Percentiles rank a stretch among this genome's conserved stretches.
Evolutionary conservation across 306 rosid species (phyloP).

Genomic region (Notholithocarpus densiflorus): DNA sequence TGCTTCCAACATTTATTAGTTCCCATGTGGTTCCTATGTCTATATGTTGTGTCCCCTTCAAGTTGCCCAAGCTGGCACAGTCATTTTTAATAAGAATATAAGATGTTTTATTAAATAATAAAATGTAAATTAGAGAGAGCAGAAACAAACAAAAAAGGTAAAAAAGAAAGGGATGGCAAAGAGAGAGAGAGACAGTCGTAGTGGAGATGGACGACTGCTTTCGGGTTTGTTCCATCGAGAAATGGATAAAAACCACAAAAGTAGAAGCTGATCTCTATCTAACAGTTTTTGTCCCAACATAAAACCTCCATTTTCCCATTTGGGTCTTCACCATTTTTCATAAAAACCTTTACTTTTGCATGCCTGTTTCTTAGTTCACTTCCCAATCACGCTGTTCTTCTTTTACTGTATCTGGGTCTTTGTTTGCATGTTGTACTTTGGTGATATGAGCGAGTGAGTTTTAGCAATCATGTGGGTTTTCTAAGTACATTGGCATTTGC

Average conservation of each 20-base stretch:
- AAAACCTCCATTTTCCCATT: neutral
- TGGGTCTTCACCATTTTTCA: conserved; percentile 22
- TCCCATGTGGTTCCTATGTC: neutral
- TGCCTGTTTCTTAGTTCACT: neutral
- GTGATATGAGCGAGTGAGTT: neutral
- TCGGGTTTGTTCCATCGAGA: conserved; percentile 19
- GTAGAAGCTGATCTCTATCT: conserved; percentile 17
- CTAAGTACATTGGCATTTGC: conserved; percentile 27
- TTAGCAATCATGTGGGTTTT: conserved; percentile 9
- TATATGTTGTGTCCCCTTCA: neutral
- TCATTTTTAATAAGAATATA: neutral
- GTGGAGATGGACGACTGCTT: conserved; percentile 20
- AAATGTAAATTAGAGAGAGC: too few relatives aligned
- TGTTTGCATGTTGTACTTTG: conserved; percentile 6
- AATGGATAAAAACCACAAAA: neutral
- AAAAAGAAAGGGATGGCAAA: neutral
- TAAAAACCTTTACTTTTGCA: conserved; percentile 1
- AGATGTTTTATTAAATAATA: neutral
- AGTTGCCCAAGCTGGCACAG: neutral
- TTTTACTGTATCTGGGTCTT: conserved; percentile 19
- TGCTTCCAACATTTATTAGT: too few relatives aligned
- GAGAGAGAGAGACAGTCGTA: conserved; percentile 3
- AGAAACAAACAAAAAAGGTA: neutral
- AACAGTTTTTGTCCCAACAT: conserved; percentile 20
- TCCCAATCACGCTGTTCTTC: neutral